phyloP scores from a whole-genome alignment of 2,329 filamentous ascomycete genomes.

The Colletotrichum salicis region DNA sequence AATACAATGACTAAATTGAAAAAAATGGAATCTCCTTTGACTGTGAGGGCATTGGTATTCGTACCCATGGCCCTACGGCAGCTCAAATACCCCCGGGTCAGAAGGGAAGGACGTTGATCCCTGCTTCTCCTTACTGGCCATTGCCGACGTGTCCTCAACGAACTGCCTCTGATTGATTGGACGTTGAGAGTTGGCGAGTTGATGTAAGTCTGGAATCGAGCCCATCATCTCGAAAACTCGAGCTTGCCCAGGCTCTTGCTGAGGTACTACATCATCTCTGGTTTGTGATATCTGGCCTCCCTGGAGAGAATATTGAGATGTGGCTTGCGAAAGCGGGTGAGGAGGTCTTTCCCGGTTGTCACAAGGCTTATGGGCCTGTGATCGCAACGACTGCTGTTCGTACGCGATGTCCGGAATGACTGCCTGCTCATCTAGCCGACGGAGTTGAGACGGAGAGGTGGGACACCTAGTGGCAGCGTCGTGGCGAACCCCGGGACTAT shows the following conservation, averaged over 20 bases:
- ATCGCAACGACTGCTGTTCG: not conserved
- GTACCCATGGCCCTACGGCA: not conserved
- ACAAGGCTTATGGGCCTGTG: not conserved
- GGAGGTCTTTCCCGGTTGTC: not conserved
- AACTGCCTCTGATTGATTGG: not conserved
- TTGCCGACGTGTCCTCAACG: not conserved
- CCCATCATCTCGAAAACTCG: not conserved
- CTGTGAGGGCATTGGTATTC: too few species aligned
- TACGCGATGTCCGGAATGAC: not conserved
- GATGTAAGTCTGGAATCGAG: not conserved
- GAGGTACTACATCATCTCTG: not conserved
- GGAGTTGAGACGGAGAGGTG: not conserved
- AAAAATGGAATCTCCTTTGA: too few species aligned
- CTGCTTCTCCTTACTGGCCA: not conserved
- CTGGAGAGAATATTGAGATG: not conserved
- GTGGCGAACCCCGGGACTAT: not conserved
- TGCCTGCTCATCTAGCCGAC: not conserved
- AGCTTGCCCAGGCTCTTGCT: not conserved
- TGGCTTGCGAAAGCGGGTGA: not conserved
- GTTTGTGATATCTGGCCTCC: not conserved
- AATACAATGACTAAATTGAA: too few species aligned
- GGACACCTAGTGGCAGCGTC: not conserved
- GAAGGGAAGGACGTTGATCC: not conserved
- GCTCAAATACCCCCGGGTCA: not conserved
- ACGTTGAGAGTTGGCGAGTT: not conserved